Base-by-base conservation (phyloP, 73 alveolate genomes). In the Paramecium bursaria region DNA sequence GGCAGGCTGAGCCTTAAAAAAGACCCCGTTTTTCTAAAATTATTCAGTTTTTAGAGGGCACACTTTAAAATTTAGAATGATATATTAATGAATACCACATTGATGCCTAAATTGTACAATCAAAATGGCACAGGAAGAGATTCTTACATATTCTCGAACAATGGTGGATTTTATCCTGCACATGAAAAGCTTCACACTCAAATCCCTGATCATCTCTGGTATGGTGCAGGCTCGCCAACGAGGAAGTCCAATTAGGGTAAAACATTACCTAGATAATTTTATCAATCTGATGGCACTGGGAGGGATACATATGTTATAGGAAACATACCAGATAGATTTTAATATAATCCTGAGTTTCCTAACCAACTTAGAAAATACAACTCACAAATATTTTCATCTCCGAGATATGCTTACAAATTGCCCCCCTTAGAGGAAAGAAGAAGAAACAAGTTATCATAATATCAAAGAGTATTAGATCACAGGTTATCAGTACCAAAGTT, bases 121-220 rank as follows among this genome's bases (percentile, higher is more conserved):
- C 35, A 61, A 22, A 82, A 79, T 79, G 89, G 89, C n/a, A 79
- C 89, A 22, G 89, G 89, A 17, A 79, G 89, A 44, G 89, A 79
- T 79, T 53, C 89, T 1, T 79, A 79, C 35, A 54, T 79, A 4
- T 53, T 73, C 26, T 14, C 35, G 10, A 57, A 79, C 29, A 79
- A 79, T 54, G 89, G 89, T 4, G 89, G 89, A n/a, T 39, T 79
- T 11, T 67, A 67, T 42, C 82, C 82, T 7, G 82, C 50, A 4
- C 22, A 67, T 33, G 13, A 25, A n/a, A 67, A 42, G 27, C 53
- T 17, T 39, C 27, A 1, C 42, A 11, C 5, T n/a, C n/a, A n/a
- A n/a, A n/a, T n/a, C n/a, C n/a, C n/a, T n/a, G n/a, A n/a, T n/a
- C n/a, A n/a, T n/a, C n/a, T n/a, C n/a, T n/a, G n/a, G n/a, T 67